phyloP scores from a whole-genome alignment of 1,284 basidiomycete genomes.

The Ceratobasidium sp. region DNA sequence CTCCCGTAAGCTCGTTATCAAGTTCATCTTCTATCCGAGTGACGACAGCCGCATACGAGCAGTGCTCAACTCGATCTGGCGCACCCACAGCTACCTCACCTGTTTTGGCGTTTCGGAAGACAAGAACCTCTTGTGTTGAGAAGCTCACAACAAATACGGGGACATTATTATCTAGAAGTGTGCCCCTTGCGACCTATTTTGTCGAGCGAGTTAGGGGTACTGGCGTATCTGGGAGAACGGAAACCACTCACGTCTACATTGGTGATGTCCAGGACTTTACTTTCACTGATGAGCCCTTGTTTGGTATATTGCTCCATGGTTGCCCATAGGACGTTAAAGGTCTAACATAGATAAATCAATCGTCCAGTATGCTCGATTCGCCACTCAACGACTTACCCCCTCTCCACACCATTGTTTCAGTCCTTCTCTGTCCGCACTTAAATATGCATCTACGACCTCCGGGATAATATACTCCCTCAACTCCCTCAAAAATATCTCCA shows the following conservation, averaged over 20 bases:
- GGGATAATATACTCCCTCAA: slow-evolving; percentile 97
- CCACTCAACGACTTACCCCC: slow-evolving; percentile 71
- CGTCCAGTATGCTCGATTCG: neutral
- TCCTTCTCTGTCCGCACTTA: slow-evolving; percentile 87
- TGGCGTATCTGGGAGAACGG: slow-evolving; percentile 1
- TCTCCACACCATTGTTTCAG: slow-evolving; percentile 95
- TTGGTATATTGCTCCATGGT: slow-evolving; percentile 95
- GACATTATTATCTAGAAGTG: slow-evolving; percentile 88
- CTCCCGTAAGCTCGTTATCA: slow-evolving; percentile 92
- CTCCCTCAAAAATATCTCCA: slow-evolving; percentile 90
- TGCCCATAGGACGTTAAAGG: slow-evolving; percentile 96
- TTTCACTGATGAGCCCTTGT: slow-evolving; percentile 90
- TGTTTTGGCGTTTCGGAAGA: slow-evolving; percentile 91
- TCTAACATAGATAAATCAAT: slow-evolving; percentile 60
- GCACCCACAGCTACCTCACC: slow-evolving; percentile 87
- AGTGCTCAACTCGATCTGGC: slow-evolving; percentile 91
- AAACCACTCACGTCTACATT: slow-evolving; percentile 84
- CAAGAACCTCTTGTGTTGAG: slow-evolving; percentile 91
- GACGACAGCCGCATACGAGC: slow-evolving; percentile 91
- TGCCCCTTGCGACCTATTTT: slow-evolving; percentile 75
- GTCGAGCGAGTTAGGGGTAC: slow-evolving; percentile 28
- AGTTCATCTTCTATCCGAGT: slow-evolving; percentile 88
- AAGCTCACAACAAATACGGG: slow-evolving; percentile 96
- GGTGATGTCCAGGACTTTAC: slow-evolving; percentile 92
- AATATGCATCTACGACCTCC: slow-evolving; percentile 95